A percentile compares a stretch with the other conserved stretches of the same genome.
Conservation (phyloP, 257 asterid species). For the Catharanthus roseus region DNA sequence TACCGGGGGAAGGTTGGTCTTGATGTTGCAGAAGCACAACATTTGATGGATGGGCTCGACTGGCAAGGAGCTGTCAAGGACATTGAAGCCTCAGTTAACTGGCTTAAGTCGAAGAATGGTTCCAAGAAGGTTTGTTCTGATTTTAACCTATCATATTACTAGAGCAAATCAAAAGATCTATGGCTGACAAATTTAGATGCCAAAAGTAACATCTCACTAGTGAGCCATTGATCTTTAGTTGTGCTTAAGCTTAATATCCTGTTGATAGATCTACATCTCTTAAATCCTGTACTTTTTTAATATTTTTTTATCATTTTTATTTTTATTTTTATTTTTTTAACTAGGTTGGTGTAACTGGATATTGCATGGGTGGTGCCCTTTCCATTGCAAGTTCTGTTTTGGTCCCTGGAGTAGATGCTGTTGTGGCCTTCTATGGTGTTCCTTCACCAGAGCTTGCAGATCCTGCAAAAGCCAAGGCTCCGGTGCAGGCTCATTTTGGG, state of each 20-base stretch:
- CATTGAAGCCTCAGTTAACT: constrained; percentile 83
- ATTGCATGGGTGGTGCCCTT: constrained; percentile 99
- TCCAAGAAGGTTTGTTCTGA: constrained; percentile 57
- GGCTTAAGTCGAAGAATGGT: constrained; percentile 93
- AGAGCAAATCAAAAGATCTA: not conserved
- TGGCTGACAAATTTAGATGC: not conserved
- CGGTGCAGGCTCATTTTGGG: constrained; percentile 97
- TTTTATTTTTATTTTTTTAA: not conserved
- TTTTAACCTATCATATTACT: not conserved
- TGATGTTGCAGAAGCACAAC: constrained; percentile 97
- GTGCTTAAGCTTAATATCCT: not conserved
- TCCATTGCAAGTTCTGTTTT: constrained; percentile 89
- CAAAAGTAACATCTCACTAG: not conserved
- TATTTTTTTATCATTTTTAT: too few species aligned
- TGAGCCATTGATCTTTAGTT: not conserved
- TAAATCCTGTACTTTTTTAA: too few species aligned
- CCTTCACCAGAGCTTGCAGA: constrained; percentile 88
- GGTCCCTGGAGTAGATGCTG: constrained; percentile 78
- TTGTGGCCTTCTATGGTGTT: constrained; percentile 88
- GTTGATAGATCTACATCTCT: not conserved
- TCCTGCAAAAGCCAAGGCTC: constrained; percentile 75
- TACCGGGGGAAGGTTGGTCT: constrained; percentile 94
- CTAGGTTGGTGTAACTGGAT: constrained; percentile 94
- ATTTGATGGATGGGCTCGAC: constrained; percentile 92
- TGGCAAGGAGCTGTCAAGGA: constrained; percentile 96